Conservation (phyloP, 345 rosid genomes). For the Durio zibethinus region DNA sequence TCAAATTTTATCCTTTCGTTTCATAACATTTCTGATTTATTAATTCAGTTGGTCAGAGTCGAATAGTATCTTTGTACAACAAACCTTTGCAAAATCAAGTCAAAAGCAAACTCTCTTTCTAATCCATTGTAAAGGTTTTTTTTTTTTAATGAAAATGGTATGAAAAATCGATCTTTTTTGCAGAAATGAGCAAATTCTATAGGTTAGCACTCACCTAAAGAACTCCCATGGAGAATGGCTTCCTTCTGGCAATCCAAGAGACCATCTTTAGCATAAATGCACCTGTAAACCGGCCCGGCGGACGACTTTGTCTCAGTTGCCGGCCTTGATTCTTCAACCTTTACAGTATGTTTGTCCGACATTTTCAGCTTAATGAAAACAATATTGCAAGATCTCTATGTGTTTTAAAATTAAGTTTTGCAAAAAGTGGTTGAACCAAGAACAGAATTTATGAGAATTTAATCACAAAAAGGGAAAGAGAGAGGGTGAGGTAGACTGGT, state of each 20-base stretch:
- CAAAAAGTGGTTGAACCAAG: too few relatives aligned
- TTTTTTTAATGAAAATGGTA: not conserved
- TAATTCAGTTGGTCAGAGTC: conserved; percentile 79
- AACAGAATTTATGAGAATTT: too few relatives aligned
- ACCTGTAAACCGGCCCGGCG: conserved; percentile 79
- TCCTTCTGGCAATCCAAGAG: conserved; percentile 50
- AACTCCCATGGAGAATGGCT: conserved; percentile 87
- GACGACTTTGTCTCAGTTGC: conserved; percentile 49
- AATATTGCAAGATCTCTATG: not conserved
- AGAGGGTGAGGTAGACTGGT: too few relatives aligned
- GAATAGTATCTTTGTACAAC: too few relatives aligned
- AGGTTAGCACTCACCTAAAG: conserved; percentile 43
- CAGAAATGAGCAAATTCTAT: not conserved
- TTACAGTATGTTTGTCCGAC: conserved; percentile 50
- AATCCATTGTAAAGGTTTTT: too few relatives aligned
- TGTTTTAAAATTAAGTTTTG: not conserved
- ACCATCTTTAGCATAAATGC: conserved; percentile 72
- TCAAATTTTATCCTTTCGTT: too few relatives aligned
- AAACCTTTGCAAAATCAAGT: too few relatives aligned
- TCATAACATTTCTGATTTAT: too few relatives aligned
- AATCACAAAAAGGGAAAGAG: too few relatives aligned
- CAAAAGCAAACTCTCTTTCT: too few relatives aligned
- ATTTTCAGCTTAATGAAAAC: conserved; percentile 14
- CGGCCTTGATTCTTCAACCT: too few relatives aligned
- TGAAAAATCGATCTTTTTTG: too few relatives aligned